These are phyloP conservation scores for Balamuthia mandrillaris DNA, from an alignment of 208 protist species.

Conservation along the genomic window DNA sequence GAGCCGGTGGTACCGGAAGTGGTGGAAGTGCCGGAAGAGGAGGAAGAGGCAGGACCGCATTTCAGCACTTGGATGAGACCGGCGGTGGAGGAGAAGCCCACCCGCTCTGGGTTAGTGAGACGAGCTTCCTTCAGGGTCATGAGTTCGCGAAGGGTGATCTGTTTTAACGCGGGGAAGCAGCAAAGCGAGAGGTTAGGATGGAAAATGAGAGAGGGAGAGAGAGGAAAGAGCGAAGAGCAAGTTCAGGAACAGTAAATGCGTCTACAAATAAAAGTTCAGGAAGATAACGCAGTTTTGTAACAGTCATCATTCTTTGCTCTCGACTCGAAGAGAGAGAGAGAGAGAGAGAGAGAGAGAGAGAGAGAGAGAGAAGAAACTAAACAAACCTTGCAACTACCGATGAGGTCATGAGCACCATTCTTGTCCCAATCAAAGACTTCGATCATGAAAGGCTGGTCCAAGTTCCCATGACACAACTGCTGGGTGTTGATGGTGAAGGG, in stretches of 20 bases:
- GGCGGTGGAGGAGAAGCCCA: not conserved
- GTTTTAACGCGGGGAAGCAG: no score
- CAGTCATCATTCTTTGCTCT: no score
- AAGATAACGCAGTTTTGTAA: no score
- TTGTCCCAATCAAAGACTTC: not conserved
- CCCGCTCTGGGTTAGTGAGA: not conserved
- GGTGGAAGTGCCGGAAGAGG: not conserved
- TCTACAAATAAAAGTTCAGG: no score
- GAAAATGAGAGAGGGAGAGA: no score
- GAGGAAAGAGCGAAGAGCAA: no score
- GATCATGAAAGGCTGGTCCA: not conserved
- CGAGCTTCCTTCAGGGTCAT: not conserved
- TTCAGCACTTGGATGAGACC: not conserved
- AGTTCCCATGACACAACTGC: not conserved
- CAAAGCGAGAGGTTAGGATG: no score
- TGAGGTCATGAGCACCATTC: not conserved
- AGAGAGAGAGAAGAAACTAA: not conserved
- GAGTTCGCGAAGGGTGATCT: not conserved
- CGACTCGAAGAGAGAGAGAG: no score
- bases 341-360: not conserved
- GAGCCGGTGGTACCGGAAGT: not conserved
- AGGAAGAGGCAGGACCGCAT: not conserved
- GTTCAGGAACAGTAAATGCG: no score
- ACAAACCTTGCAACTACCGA: not conserved
- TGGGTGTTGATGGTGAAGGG: not conserved